Conservation (phyloP, 164 flowering plant genomes). For the Tetrastigma voinierianum region DNA sequence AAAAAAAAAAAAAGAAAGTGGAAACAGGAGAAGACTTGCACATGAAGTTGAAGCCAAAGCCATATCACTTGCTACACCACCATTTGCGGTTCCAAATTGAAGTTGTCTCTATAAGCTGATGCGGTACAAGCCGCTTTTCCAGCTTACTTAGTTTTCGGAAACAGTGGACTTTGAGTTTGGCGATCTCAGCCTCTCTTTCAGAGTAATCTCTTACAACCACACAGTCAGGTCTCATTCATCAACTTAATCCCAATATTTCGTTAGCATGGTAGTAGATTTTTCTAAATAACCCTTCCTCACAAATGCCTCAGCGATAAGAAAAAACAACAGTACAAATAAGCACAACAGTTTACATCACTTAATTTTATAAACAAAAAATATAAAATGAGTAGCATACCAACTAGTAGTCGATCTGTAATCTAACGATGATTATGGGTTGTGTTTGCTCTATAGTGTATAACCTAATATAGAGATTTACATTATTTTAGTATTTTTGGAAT, state of each 20-base stretch:
- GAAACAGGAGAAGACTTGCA: conserved; percentile 4
- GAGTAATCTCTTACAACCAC: conserved; percentile 91
- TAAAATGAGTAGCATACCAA: conserved; percentile 46
- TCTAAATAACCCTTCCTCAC: conserved; percentile 80
- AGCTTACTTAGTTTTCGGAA: conserved; percentile 74
- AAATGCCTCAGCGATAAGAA: conserved; percentile 81
- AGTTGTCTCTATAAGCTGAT: no score
- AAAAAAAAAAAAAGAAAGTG: no score
- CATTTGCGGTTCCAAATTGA: conserved; percentile 79
- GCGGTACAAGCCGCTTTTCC: conserved; percentile 73
- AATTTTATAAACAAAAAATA: no score
- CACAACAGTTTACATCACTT: not conserved
- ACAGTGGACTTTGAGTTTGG: conserved; percentile 67
- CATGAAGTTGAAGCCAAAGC: conserved; percentile 15
- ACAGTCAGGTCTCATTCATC: conserved; percentile 67
- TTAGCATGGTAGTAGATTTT: conserved; percentile 69
- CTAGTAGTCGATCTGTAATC: conserved; percentile 86
- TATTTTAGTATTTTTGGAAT: no score
- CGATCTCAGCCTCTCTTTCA: conserved; percentile 88
- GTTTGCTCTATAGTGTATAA: conserved; percentile 95
- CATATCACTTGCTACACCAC: conserved; percentile 23
- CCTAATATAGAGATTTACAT: conserved; percentile 36
- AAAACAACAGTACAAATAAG: not conserved
- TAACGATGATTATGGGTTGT: conserved; percentile 93
- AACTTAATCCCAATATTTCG: conserved; percentile 68